Evolutionary conservation across 345 rosid species (phyloP).

Genomic region (Eucalyptus brandiana): DNA sequence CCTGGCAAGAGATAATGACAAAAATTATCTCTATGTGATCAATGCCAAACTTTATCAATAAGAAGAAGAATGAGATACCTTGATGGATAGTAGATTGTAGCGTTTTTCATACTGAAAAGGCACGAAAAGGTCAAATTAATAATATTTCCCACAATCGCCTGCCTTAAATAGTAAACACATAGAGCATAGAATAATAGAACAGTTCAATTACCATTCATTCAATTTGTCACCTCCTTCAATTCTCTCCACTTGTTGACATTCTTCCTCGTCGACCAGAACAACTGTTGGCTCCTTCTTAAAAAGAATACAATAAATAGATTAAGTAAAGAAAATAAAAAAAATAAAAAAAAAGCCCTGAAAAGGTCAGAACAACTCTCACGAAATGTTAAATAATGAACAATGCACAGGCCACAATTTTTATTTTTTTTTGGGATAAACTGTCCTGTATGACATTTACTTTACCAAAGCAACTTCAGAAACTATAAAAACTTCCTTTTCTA

Average conservation of each 20-base stretch:
- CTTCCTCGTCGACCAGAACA: slow-evolving; percentile 67
- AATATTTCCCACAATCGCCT: neutral
- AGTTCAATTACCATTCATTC: slow-evolving; percentile 36
- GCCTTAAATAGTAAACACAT: neutral
- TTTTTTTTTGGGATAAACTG: neutral
- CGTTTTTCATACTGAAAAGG: slow-evolving; percentile 38
- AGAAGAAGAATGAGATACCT: slow-evolving; percentile 24
- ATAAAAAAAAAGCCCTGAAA: neutral
- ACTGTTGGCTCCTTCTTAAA: slow-evolving; percentile 31
- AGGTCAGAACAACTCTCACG: neutral
- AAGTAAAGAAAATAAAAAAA: neutral
- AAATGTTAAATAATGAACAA: neutral
- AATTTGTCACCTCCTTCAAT: slow-evolving; percentile 15
- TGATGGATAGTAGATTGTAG: slow-evolving; percentile 58
- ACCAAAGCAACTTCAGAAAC: neutral
- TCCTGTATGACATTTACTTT: neutral
- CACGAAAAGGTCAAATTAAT: neutral
- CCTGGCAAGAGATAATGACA: slow-evolving; percentile 21
- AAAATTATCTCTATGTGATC: neutral
- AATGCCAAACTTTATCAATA: neutral
- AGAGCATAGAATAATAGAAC: neutral
- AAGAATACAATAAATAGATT: neutral
- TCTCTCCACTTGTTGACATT: slow-evolving; percentile 17
- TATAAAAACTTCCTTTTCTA: neutral
- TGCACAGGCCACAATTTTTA: neutral